These are phyloP conservation scores for Boletus austroedulis DNA, from an alignment of 1,284 basidiomycete species.

Conservation along the genomic window DNA sequence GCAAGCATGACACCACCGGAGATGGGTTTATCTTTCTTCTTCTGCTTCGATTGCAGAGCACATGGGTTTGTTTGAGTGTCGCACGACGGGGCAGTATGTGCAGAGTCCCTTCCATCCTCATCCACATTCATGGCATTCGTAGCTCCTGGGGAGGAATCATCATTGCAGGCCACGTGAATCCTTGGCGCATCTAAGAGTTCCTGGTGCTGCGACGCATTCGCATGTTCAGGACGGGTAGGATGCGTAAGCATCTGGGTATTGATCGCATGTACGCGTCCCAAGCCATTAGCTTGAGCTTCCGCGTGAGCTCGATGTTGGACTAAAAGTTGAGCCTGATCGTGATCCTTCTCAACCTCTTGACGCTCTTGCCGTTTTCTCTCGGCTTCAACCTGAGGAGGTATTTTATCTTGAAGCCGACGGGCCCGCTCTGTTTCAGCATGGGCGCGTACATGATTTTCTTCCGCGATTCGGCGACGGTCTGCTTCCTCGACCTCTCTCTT, in stretches of 20 bases:
- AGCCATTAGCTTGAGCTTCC: constrained; percentile 9
- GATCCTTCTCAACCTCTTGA: constrained; percentile 4
- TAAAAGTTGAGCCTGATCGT: constrained; percentile 5
- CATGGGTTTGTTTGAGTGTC: background rate
- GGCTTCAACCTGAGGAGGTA: constrained; percentile 5
- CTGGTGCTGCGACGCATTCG: constrained; percentile 8
- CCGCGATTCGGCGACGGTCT: constrained; percentile 11
- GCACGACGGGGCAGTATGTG: background rate
- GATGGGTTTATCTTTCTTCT: constrained; percentile 5
- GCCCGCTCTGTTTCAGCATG: constrained; percentile 9
- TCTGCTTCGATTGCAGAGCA: constrained; percentile 4
- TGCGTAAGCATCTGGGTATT: background rate
- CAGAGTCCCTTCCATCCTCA: background rate
- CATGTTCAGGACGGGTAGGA: background rate
- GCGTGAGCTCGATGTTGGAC: constrained; percentile 9
- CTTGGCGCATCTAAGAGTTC: constrained; percentile 1
- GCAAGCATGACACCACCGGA: constrained; percentile 22
- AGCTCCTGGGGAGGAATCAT: background rate
- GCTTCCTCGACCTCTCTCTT: constrained; percentile 17
- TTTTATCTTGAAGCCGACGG: constrained; percentile 6
- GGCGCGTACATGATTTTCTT: constrained; percentile 18
- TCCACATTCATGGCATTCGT: constrained; percentile 3
- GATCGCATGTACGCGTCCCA: background rate
- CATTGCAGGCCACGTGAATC: constrained; percentile 1
- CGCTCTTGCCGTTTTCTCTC: constrained; percentile 13